Base-by-base conservation (phyloP, 306 rosid species). In the Quercus alba region DNA sequence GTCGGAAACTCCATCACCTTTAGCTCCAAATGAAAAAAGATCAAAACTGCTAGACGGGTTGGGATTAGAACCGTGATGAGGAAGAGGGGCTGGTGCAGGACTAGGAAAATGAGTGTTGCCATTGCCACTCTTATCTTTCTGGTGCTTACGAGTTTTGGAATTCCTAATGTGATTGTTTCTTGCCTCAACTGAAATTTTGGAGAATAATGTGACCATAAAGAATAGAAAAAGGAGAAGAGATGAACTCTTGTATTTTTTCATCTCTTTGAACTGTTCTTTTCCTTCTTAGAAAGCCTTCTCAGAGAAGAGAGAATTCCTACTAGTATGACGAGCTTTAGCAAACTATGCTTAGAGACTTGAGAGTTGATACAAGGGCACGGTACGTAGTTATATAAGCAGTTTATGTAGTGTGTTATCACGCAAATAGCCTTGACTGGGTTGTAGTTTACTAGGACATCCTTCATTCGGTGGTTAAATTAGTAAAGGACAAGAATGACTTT, bases 1-100 rank as follows among this genome's bases (percentile, higher is more conserved):
- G 82, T 94, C 94, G 68, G 84, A 91, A 79, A 90, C 72, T 77
- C 94, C 98, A 76, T 90, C 88, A 0, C 96, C 98, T 81, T 90
- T 91, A 35, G 99, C 99, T 23, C 96, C 98, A 46, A 87, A 95
- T 21, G 90, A 84, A 87, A 90, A 18, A 84, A 95, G 67, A 12
- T 88, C 78, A 77, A 87, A 93, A 79, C 57, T 71, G 75, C 46
- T 82, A 44, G 77, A 79, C 64, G 69, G 85, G n/a, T 76, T 44
- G 61, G 84, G 79, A 49, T 57, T 7, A 63, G 72, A 75, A 66
- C 78, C 83, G 79, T 58, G 79, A 70, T 77, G 74, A 70, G 88
- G 90, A 72, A 63, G 84, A 70, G 91, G 89, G 67, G 86, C 51
- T n/a, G 94, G 89, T 2, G 84, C 30, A 38, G 90, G 82, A 61